phyloP scores from a whole-genome alignment of 208 protist genomes.

The Crithidia bombi region DNA sequence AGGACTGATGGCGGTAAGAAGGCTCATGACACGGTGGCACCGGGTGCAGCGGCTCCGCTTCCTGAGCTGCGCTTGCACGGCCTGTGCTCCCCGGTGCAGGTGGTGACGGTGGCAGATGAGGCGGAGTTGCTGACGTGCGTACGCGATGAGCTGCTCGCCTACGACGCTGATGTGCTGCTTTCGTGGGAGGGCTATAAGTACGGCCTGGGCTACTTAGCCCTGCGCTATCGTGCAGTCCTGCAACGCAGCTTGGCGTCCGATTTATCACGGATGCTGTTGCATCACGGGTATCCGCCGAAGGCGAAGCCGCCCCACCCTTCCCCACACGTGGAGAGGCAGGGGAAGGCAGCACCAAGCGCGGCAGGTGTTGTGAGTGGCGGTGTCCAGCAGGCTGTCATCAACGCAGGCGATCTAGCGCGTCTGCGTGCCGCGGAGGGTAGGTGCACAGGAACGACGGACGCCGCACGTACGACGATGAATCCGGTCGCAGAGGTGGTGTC shows the following conservation, averaged over 20 bases:
- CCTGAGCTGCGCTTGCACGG: constrained; percentile 4
- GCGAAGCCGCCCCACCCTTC: not conserved
- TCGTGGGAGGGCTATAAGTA: constrained; percentile 84
- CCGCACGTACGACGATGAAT: not conserved
- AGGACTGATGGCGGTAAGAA: no score
- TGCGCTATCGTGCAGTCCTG: constrained; percentile 62
- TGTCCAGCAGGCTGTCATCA: not conserved
- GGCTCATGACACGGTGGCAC: no score
- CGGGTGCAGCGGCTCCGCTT: not conserved
- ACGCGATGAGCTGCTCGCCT: constrained; percentile 42
- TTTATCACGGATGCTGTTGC: constrained; percentile 49
- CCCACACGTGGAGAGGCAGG: not conserved
- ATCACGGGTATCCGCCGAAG: not conserved
- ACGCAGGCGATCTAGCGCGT: no score
- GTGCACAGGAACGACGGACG: not conserved
- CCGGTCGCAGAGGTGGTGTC: no score
- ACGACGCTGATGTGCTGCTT: constrained; percentile 75
- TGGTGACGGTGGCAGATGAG: constrained; percentile 53
- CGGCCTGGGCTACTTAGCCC: constrained; percentile 62
- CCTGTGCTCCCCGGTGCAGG: constrained; percentile 37
- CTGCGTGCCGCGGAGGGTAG: not conserved
- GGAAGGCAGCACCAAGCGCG: not conserved
- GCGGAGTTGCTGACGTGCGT: constrained; percentile 50
- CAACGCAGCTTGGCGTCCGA: constrained; percentile 52
- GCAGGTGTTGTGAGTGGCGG: not conserved